These are phyloP conservation scores for Arxiozyma telluris DNA, from an alignment of 1,139 yeast species.

Conservation along the genomic window DNA sequence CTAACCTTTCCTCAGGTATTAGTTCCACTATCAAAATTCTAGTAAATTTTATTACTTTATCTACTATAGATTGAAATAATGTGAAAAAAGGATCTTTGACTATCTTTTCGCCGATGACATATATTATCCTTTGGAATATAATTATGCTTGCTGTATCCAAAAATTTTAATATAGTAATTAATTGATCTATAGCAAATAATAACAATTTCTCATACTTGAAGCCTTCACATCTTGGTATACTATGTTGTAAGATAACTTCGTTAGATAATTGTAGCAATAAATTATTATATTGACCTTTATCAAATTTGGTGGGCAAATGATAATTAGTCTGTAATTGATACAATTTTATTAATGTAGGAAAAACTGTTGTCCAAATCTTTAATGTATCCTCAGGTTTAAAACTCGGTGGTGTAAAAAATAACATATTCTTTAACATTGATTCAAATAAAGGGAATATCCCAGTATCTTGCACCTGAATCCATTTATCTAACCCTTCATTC, in stretches of 20 bases:
- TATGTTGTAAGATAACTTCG: conserved; percentile 20
- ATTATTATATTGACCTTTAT: not conserved
- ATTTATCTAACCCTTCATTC: conserved; percentile 4
- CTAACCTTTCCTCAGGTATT: conserved; percentile 17
- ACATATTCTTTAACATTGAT: conserved; percentile 20
- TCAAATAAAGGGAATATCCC: conserved; percentile 24
- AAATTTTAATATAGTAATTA: conserved; percentile 6
- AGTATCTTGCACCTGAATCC: conserved; percentile 20
- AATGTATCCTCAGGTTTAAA: conserved; percentile 14
- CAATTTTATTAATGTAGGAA: conserved; percentile 19
- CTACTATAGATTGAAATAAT: conserved; percentile 11
- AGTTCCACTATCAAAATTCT: conserved; percentile 8
- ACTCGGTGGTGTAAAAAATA: conserved; percentile 26
- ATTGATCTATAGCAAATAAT: conserved; percentile 8
- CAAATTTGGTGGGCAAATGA: not conserved
- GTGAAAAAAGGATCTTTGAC: conserved; percentile 25
- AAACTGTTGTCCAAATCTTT: conserved; percentile 16
- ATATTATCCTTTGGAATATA: conserved; percentile 21
- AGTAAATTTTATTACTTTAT: conserved; percentile 11
- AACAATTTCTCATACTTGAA: conserved; percentile 18
- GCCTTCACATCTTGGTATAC: conserved; percentile 20
- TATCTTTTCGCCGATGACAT: conserved; percentile 23
- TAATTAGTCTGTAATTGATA: conserved; percentile 13
- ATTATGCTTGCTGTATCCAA: conserved; percentile 11
- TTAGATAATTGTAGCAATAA: conserved; percentile 12